Base-by-base conservation (phyloP, 192 early-diverging fungal genomes). In the Backusella macrospora region DNA sequence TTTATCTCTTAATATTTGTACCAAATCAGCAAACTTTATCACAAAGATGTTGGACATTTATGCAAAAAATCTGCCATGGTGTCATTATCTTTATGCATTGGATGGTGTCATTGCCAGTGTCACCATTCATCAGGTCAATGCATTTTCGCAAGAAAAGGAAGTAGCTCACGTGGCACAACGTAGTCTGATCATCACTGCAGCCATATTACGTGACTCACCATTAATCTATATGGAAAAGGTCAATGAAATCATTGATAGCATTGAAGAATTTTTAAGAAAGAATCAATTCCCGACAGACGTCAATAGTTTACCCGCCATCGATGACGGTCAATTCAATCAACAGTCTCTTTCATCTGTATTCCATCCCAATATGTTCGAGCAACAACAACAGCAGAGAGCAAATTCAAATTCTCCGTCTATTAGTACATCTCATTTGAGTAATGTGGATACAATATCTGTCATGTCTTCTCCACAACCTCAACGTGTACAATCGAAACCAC, bases 91-190 rank as follows among this genome's bases (percentile, higher is more conserved):
- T 59, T 78, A 82, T 47, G 70, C 71, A 6, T 42, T 82, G 42
- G 80, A 82, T 62, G 80, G 80, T 62, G 64, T 78, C 16, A 78
- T 82, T 63, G 80, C 80, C 9, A 78, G 76, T 69, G 80, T 82
- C 21, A 64, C 73, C 13, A 82, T 82, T 40, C 80, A 82, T 65
- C 80, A 82, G 65, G 76, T 78, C 45, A 82, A 82, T 73, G 80
- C 80, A 10, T 47, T 78, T 34, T 82, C 80, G 34, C 75, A 49
- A 37, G 80, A 82, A 47, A 65, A 76, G 40, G 80, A 82, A 23
- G 76, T 82, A 8, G 73, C 73, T 39, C 40, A 49, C 62, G 47
- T 82, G 39, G 77, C 80, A 47, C 77, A 82, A 37, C 76, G 76
- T 43, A 82, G 78, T 44, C 65, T 82, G 6, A 78, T 82, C 23